These are phyloP conservation scores for Zymoseptoria ardabiliae DNA, from an alignment of 2,329 filamentous ascomycete species.

Conservation along the genomic window DNA sequence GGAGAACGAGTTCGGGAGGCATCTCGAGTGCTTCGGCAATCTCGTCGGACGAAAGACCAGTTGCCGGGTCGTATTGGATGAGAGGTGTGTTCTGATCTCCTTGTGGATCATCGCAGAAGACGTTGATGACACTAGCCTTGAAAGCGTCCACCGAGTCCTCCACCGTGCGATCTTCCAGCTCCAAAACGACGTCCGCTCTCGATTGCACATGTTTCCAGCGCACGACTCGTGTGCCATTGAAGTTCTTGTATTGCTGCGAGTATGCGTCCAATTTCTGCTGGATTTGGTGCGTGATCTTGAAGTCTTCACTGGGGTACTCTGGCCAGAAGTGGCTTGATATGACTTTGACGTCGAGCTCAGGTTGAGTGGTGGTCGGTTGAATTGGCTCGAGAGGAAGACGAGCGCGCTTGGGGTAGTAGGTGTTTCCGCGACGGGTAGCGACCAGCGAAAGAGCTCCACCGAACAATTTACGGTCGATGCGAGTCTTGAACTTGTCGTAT, in stretches of 20 bases:
- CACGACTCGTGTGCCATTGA: slow-evolving; percentile 79
- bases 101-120: slow-evolving; percentile 50
- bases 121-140: slow-evolving; percentile 80
- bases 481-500: slow-evolving; percentile 21
- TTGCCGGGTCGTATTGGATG: slow-evolving; percentile 6
- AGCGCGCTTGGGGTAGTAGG: slow-evolving; percentile 25
- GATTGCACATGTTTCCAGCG: slow-evolving; percentile 81
- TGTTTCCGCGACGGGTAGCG: slow-evolving; percentile 21
- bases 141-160: slow-evolving; percentile 69
- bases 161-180: slow-evolving; percentile 72
- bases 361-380: slow-evolving; percentile 5
- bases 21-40: slow-evolving; percentile 56
- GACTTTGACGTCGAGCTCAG: slow-evolving; percentile 51
- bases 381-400: slow-evolving; percentile 8
- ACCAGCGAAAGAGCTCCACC: slow-evolving; percentile 22
- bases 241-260: slow-evolving; percentile 64
- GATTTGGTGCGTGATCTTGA: slow-evolving; percentile 55
- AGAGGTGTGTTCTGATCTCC: slow-evolving; percentile 29
- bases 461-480: slow-evolving; percentile 23
- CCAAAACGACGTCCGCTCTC: slow-evolving; percentile 65
- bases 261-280: slow-evolving; percentile 60
- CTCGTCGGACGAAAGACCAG: slow-evolving; percentile 32
- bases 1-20: slow-evolving; percentile 62
- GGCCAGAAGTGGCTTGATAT: slow-evolving; percentile 94
- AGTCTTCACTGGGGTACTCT: slow-evolving; percentile 61